Percentiles rank a stretch among this genome's conserved stretches.
phyloP scores from a whole-genome alignment of 148 eudicot genomes.

The Cornus suecica region DNA sequence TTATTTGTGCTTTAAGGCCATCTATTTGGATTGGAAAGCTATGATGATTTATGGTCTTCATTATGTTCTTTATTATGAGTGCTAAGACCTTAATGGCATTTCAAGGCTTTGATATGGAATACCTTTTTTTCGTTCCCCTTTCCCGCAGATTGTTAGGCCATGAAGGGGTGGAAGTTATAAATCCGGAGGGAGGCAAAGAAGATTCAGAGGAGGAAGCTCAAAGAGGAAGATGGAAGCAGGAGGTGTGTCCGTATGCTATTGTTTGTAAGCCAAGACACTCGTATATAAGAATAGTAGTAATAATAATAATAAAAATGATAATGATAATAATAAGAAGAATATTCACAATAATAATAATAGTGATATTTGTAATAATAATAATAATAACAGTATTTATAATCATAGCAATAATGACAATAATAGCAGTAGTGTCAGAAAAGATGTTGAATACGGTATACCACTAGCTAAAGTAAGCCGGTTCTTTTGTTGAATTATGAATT shows the following conservation, averaged over 20 bases:
- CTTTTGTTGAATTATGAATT: background rate
- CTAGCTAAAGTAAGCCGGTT: background rate
- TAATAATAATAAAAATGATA: too few species aligned
- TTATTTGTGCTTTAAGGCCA: background rate
- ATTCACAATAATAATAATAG: too few species aligned
- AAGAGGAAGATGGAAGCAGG: constrained; percentile 89
- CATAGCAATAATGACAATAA: too few species aligned
- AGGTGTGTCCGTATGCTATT: constrained; percentile 37
- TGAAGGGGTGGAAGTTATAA: constrained; percentile 90
- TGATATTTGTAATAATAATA: too few species aligned
- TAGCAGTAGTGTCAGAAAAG: background rate
- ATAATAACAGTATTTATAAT: too few species aligned
- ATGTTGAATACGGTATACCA: background rate
- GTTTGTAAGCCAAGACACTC: background rate
- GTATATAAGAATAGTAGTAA: too few species aligned
- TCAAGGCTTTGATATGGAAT: background rate
- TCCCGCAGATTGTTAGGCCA: constrained; percentile 58
- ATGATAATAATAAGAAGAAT: too few species aligned
- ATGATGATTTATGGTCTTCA: background rate
- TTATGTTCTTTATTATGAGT: background rate
- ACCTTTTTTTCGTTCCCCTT: background rate
- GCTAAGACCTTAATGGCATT: background rate
- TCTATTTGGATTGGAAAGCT: background rate
- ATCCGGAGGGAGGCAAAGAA: constrained; percentile 90
- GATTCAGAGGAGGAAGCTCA: constrained; percentile 95